Percentiles rank a stretch among this genome's conserved stretches.
phyloP scores from a whole-genome alignment of 208 protist genomes.

The Crithidia acanthocephali region DNA sequence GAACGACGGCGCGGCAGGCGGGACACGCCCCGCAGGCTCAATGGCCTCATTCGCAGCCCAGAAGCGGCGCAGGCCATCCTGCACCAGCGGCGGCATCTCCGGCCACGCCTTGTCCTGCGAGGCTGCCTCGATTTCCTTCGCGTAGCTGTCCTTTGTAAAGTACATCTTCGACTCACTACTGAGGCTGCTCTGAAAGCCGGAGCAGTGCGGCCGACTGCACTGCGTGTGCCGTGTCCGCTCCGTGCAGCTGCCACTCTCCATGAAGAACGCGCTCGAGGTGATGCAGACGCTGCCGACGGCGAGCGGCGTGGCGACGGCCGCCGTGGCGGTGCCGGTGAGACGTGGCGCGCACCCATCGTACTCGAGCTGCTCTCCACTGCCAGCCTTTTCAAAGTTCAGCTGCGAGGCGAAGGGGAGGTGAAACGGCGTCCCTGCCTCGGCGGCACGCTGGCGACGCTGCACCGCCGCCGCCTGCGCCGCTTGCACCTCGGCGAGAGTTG shows the following conservation, averaged over 20 bases:
- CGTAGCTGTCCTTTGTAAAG: conserved; percentile 35
- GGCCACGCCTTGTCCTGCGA: conserved; percentile 42
- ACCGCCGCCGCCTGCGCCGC: conserved; percentile 16
- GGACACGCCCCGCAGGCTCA: conserved; percentile 19
- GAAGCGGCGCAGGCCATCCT: conserved; percentile 31
- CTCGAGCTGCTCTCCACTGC: conserved; percentile 33
- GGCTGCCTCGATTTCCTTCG: conserved; percentile 44
- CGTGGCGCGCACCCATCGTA: conserved; percentile 46
- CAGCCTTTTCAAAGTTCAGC: conserved; percentile 34
- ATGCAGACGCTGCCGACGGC: conserved; percentile 63
- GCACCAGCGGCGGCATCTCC: conserved; percentile 34
- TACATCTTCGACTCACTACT: conserved; percentile 37
- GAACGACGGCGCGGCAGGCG: conserved; percentile 31
- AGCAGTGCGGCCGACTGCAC: conserved; percentile 60
- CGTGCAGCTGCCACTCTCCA: conserved; percentile 46
- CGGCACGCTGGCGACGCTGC: conserved; percentile 7
- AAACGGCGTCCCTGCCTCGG: neutral
- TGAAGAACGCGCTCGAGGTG: conserved; percentile 49
- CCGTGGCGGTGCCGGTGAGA: conserved; percentile 8
- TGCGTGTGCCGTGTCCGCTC: conserved; percentile 45
- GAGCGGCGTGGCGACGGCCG: conserved; percentile 20
- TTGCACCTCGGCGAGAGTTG: conserved; percentile 25
- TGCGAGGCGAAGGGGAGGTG: conserved; percentile 20
- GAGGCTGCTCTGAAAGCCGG: conserved; percentile 22
- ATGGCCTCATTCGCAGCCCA: conserved; percentile 60